Percentiles rank a stretch among this genome's conserved stretches.
Evolutionary conservation across 805 yeast genomes (phyloP).

Genomic region (Teunomyces tritomae): DNA sequence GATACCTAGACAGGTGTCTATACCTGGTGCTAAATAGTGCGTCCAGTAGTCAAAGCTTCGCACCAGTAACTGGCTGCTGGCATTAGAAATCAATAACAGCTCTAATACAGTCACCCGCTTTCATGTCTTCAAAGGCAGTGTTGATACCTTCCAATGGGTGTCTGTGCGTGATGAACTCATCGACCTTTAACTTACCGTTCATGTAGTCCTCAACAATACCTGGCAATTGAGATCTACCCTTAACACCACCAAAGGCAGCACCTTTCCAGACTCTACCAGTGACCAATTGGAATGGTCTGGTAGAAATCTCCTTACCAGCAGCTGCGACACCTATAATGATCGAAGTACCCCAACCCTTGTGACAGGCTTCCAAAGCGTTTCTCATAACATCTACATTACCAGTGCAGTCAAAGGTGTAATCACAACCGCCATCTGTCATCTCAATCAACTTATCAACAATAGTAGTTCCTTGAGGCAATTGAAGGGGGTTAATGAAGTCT

Average conservation of each 20-base stretch:
- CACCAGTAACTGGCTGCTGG: conserved; percentile 13
- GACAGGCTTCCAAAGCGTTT: conserved; percentile 93
- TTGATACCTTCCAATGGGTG: conserved; percentile 76
- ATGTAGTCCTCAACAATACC: conserved; percentile 83
- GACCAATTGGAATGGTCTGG: conserved; percentile 98
- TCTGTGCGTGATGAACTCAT: conserved; percentile 92
- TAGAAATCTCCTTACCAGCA: conserved; percentile 93
- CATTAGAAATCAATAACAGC: conserved; percentile 65
- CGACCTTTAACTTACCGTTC: conserved; percentile 79
- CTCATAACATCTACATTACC: conserved; percentile 97
- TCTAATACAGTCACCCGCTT: conserved; percentile 89
- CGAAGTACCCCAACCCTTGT: conserved; percentile 98
- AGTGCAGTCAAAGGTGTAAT: conserved; percentile 95
- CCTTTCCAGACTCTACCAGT: conserved; percentile 99
- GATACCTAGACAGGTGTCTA: neutral
- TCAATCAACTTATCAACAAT: conserved; percentile 79
- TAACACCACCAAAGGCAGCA: conserved; percentile 99
- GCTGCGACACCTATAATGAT: conserved; percentile 97
- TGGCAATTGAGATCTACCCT: conserved; percentile 95
- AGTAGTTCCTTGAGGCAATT: conserved; percentile 67
- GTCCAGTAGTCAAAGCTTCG: conserved; percentile 2
- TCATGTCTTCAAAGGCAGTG: conserved; percentile 92
- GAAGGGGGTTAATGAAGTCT: conserved; percentile 84
- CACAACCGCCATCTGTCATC: conserved; percentile 96
- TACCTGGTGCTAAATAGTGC: neutral